Base-by-base conservation (phyloP, 2,329 filamentous ascomycete species). In the Diaporthe helianthi region DNA sequence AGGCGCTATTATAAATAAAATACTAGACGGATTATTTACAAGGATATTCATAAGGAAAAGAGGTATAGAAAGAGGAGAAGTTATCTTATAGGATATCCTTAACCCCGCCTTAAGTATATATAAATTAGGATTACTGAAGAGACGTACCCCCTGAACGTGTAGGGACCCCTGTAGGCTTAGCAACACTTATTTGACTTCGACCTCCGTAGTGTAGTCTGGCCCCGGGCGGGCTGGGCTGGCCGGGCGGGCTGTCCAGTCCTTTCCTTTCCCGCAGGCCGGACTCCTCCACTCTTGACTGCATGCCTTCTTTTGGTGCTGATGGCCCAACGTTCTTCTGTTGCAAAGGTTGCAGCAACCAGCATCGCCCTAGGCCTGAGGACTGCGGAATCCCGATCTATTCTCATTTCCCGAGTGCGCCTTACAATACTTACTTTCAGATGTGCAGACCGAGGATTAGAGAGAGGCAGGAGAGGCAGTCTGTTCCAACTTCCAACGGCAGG, bases 261-360 rank as follows among this genome's bases (percentile, higher is more conserved):
- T 53, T 31, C 31, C 61, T 52, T 22, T 65, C 47, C 61, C 47
- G 47, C 29, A 53, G 33, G 26, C 68, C 68, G 53, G 68, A 61
- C 47, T 67, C 65, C 69, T 68, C 69, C 69, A 69, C 69, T 71
- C 54, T 71, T 53, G 66, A 71, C 69, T 61, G 47, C 69, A 71
- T 65, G 29, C 31, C 60, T 71, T 69, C 33, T 41, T 52, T 52
- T 65, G 61, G 49, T 31, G 61, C 61, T 44, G 61, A 63, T 44
- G 44, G 17, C 44, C 44, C n/a, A n/a, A 26, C n/a, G 44, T 13
- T 49, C 13, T 10, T 22, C 58, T 24, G 13, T n/a, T 17, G 29
- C 44, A 7, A n/a, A 19, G 12, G 26, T 17, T 47, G 55, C 19
- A 47, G 41, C 41, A 24, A 4, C 19, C 19, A 36, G 26, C 58